Base-by-base conservation (phyloP, 345 rosid genomes). In the Brassica napus region DNA sequence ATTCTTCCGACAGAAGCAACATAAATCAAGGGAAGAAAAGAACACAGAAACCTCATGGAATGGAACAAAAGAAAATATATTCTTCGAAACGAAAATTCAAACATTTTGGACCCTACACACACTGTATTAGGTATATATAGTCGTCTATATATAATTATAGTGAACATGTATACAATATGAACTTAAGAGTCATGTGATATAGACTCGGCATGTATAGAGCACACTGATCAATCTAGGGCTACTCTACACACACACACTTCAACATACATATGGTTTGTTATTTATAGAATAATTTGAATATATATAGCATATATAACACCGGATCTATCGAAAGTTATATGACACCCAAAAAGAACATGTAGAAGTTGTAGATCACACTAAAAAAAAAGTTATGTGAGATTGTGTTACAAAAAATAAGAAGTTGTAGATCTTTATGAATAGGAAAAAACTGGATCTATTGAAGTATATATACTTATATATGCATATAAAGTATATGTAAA, bases 1-100 rank as follows among this genome's bases (percentile, higher is more conserved):
- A 80, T 37, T 62, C 83, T 74, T 80, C 71, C 79, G 79, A 80
- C 83, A 80, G 75, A 80, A 80, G 79, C 49, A 74, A 69, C 79
- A 69, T 14, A 74, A 69, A 61, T 69, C 70, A 79, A 74, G 82
- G 79, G 49, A 74, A 62, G 61, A 73, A 65, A 64, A 57, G 64
- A 77, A 77, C 77, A 78, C 54, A 72, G 61, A 78, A 71, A 78
- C 77, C 39, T 72, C 73, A 78, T 30, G 64, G 72, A 73, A 71
- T 78, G 47, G 39, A 49, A 68, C 75, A 61, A 68, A 68, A 62
- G 8, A 69, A 79, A 69, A 28, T 0, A 52, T 62, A 62, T 74
- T 79, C 74, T 74, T 37, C 60, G 66, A 79, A 79, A 49, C 57
- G 70, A 71, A 63, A 71, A 77, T 37, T 64, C 66, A 74, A 68